Base-by-base conservation (phyloP, 352 stramenopile species). In the Phytophthora sansomeana region DNA sequence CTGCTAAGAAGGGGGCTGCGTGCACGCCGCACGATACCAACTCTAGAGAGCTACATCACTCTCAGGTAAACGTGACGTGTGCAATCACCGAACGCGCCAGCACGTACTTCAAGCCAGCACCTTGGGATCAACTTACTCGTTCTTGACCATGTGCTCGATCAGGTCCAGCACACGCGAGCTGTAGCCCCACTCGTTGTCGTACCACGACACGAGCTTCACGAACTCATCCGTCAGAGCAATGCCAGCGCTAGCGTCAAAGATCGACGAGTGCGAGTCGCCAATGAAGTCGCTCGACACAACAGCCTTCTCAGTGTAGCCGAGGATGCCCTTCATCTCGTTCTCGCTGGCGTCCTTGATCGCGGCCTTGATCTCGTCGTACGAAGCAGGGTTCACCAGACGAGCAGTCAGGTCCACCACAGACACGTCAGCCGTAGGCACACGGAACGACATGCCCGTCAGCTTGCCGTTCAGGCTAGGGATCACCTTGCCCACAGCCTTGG, bases 111-210 rank as follows among this genome's bases (percentile, higher is more conserved):
- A 67, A 61, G 59, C 61, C 35, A 63, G 61, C 36, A 69, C 35
- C 46, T 49, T 42, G 47, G 36, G 17, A 68, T 35, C 44, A 64
- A 24, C 61, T 86, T 86, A 90, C 44, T 99, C 95, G 64, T 89
- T 89, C 70, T 92, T 92, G 70, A 92, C 89, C 83, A 98, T 97
- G 88, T 99, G 93, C 86, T 93, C 91, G 74, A 99, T 98, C 68
- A 99, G 85, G 85, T 99, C 96, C 72, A 99, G 78, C 73, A 99
- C 89, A 85, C 97, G 96, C 87, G 87, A 89, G 67, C 87, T 98
- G 96, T 99, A 99, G 69, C 97, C 97, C 85, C 94, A 99, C 83
- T 99, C 97, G 91, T 99, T 99, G 89, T 99, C 98, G 81, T 99
- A 99, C 97, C 97, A 99, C 62, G 95, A 95, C 50, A 99, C 90